These are phyloP conservation scores for Coelastrella sp. DNA, from an alignment of 139 green algal species.

Conservation along the genomic window DNA sequence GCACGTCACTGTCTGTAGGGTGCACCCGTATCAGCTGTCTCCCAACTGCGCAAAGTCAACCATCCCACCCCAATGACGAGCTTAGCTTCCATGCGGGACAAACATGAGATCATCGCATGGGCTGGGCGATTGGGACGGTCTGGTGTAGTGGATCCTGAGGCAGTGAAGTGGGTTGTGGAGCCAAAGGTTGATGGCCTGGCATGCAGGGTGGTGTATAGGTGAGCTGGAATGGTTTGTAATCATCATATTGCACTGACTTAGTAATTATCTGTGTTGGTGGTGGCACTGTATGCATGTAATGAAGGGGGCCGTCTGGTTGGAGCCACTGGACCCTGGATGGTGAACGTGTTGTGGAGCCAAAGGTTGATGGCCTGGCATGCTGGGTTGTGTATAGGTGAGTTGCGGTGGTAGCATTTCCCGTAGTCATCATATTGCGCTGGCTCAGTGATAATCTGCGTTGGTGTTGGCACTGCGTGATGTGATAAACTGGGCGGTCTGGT, in stretches of 20 bases:
- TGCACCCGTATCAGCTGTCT: neutral
- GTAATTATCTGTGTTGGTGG: too few species aligned
- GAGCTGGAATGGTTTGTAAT: too few species aligned
- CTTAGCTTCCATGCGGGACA: slow-evolving; percentile 30
- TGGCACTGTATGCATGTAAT: neutral
- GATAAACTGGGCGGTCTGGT: neutral
- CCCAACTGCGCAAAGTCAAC: neutral
- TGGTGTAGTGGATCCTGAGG: neutral
- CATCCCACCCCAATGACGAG: slow-evolving; percentile 45
- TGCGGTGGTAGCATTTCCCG: too few species aligned
- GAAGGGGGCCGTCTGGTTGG: neutral
- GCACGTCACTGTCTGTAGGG: neutral
- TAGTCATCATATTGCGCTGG: too few species aligned
- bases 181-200: slow-evolving; percentile 77
- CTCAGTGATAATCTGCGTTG: too few species aligned
- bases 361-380: slow-evolving; percentile 72
- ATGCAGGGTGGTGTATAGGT: slow-evolving; percentile 56
- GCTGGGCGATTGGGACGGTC: neutral
- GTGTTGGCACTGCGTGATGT: neutral
- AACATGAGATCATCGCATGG: slow-evolving; percentile 33
- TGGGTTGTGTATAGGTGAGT: slow-evolving; percentile 54
- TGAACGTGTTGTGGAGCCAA: slow-evolving; percentile 66
- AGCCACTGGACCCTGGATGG: neutral
- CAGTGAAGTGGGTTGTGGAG: slow-evolving; percentile 60
- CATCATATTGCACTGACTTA: too few species aligned